Evolutionary conservation across 208 protist genomes (phyloP).

Genomic region (Tetramitus jugosus): DNA sequence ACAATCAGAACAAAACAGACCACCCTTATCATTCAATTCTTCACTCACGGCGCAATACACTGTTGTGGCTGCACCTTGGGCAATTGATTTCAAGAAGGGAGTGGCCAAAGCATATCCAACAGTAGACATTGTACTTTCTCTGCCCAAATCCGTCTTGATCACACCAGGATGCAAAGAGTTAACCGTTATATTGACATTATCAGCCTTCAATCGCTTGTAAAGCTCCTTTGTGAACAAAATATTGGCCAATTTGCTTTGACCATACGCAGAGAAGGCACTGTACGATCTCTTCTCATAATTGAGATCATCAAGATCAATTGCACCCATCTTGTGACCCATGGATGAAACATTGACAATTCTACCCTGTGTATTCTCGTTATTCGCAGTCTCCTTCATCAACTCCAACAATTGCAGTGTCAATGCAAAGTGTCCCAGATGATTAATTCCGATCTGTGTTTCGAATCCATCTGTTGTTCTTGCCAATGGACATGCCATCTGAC

Average conservation of each 20-base stretch:
- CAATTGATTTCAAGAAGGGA: not conserved
- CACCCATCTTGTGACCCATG: not conserved
- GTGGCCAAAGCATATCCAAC: not conserved
- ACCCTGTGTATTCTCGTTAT: not conserved
- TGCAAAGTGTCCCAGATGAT: slow-evolving; percentile 36
- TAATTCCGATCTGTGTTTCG: slow-evolving; percentile 28
- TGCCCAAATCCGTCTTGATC: slow-evolving; percentile 19
- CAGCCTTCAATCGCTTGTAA: slow-evolving; percentile 6
- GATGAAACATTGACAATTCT: not conserved
- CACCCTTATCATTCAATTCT: not conserved
- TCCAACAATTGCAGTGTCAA: slow-evolving; percentile 8
- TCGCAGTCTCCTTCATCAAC: not conserved
- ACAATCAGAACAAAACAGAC: not conserved
- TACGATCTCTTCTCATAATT: slow-evolving; percentile 1
- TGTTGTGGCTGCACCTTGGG: slow-evolving; percentile 21
- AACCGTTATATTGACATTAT: slow-evolving; percentile 15
- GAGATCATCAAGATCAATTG: not conserved
- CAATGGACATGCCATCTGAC: slow-evolving; percentile 15
- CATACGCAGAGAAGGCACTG: slow-evolving; percentile 5
- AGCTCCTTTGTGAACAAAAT: slow-evolving; percentile 33
- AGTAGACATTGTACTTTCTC: not conserved
- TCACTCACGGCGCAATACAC: not conserved
- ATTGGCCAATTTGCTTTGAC: slow-evolving; percentile 30
- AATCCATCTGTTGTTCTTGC: not conserved
- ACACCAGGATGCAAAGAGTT: slow-evolving; percentile 22